These are phyloP conservation scores for Rutidosis leptorrhynchoides DNA, from an alignment of 129 eudicot genomes.

Conservation along the genomic window DNA sequence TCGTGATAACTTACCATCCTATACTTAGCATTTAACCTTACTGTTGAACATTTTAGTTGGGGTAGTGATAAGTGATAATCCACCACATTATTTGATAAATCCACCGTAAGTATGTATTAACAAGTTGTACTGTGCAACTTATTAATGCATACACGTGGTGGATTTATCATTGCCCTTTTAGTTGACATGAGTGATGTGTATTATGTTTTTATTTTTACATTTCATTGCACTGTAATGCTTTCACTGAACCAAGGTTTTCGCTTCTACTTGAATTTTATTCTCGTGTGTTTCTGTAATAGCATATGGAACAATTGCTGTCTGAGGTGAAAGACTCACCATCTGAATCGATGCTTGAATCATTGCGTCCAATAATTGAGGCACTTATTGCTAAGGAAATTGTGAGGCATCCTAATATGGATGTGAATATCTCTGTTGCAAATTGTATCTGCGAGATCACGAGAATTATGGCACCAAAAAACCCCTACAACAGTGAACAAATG, in stretches of 20 bases:
- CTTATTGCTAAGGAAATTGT: slow-evolving; percentile 27
- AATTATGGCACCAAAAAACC: slow-evolving; percentile 36
- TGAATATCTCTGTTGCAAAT: slow-evolving; percentile 31
- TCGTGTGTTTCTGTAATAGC: background rate
- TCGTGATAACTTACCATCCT: too few relatives aligned
- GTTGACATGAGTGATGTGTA: too few relatives aligned
- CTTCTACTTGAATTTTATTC: background rate
- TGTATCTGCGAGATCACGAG: slow-evolving; percentile 42
- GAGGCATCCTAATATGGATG: slow-evolving; percentile 28
- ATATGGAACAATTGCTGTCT: slow-evolving; percentile 3
- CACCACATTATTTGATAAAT: too few relatives aligned
- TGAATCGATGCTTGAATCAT: slow-evolving; percentile 11
- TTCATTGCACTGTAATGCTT: background rate
- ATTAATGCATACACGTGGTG: too few relatives aligned
- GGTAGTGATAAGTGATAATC: too few relatives aligned
- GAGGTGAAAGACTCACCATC: slow-evolving; percentile 15
- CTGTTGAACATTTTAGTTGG: too few relatives aligned
- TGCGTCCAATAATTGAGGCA: slow-evolving; percentile 32
- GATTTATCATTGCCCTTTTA: too few relatives aligned
- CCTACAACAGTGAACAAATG: slow-evolving; percentile 33
- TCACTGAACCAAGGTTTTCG: background rate
- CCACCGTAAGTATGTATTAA: too few relatives aligned
- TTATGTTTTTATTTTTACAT: background rate
- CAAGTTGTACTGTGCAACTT: too few relatives aligned
- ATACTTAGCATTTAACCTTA: too few relatives aligned